phyloP scores from a whole-genome alignment of 2,329 filamentous ascomycete species.

The Huntiella savannae region DNA sequence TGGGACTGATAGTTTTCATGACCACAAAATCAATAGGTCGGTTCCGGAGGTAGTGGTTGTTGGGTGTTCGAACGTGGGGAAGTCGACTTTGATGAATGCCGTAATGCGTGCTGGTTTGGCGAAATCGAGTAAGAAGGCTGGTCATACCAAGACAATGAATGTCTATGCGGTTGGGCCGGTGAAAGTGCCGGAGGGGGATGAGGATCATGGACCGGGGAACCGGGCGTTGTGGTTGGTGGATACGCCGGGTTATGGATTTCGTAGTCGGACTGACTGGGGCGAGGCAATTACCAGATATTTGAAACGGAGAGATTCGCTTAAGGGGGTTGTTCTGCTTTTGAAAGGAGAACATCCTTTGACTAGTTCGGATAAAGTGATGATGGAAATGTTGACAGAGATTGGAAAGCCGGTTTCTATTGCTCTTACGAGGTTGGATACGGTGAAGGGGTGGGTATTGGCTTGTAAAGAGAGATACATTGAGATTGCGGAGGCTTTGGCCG shows the following conservation, averaged over 20 bases:
- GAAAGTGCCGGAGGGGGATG: constrained; percentile 12
- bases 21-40: constrained; percentile 31
- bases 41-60: constrained; percentile 53
- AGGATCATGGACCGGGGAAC: background rate
- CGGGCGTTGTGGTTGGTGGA: constrained; percentile 29
- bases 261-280: constrained; percentile 31
- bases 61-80: constrained; percentile 77
- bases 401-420: constrained; percentile 29
- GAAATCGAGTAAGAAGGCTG: constrained; percentile 30
- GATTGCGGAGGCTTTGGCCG: constrained; percentile 28
- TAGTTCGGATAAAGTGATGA: constrained; percentile 26
- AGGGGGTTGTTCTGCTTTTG: constrained; percentile 33
- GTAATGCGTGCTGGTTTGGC: constrained; percentile 38
- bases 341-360: constrained; percentile 34
- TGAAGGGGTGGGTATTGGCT: constrained; percentile 15
- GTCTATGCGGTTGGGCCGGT: constrained; percentile 32
- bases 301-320: constrained; percentile 25
- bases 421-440: constrained; percentile 25
- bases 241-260: constrained; percentile 31
- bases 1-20: constrained; percentile 27
- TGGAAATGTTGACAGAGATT: constrained; percentile 27
- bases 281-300: constrained; percentile 32
- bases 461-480: constrained; percentile 20
- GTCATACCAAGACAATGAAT: constrained; percentile 36
- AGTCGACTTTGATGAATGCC: constrained; percentile 74